A percentile compares a stretch with the other conserved stretches of the same genome.
phyloP scores from a whole-genome alignment of 2,329 filamentous ascomycete species.

The Berkeleyomyces rouxiae region DNA sequence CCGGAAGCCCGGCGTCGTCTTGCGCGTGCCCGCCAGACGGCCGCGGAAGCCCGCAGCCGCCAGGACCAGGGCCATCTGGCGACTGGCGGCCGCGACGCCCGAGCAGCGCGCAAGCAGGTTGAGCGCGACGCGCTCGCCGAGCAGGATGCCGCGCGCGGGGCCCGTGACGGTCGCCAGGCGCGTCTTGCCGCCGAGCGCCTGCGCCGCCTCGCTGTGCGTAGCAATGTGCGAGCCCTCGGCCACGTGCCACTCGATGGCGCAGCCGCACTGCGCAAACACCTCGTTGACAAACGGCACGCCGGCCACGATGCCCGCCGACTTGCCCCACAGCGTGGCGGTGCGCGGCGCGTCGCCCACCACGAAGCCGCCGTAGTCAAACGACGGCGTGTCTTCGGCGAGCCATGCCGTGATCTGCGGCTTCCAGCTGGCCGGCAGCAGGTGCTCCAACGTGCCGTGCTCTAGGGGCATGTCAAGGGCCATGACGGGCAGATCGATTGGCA shows the following conservation, averaged over 20 bases:
- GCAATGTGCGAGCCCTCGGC: slow-evolving; percentile 56
- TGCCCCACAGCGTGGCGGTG: slow-evolving; percentile 50
- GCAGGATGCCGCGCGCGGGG: slow-evolving; percentile 60
- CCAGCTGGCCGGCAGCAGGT: slow-evolving; percentile 74
- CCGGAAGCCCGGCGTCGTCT: slow-evolving; percentile 91
- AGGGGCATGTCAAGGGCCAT: slow-evolving; percentile 13
- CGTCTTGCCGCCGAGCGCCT: slow-evolving; percentile 27
- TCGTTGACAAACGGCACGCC: slow-evolving; percentile 92
- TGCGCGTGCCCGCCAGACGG: slow-evolving; percentile 81
- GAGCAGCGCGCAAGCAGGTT: slow-evolving; percentile 85
- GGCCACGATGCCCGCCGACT: slow-evolving; percentile 65
- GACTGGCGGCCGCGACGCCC: slow-evolving; percentile 62
- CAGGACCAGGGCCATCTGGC: slow-evolving; percentile 37
- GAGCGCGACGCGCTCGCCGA: slow-evolving; percentile 86
- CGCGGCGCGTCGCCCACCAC: slow-evolving; percentile 62
- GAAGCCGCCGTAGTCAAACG: slow-evolving; percentile 93
- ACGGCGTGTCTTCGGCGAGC: slow-evolving; percentile 92
- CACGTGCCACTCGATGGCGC: slow-evolving; percentile 78
- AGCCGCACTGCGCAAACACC: slow-evolving; percentile 77
- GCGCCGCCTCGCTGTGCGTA: slow-evolving; percentile 34
- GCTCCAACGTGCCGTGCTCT: slow-evolving; percentile 31
- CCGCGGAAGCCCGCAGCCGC: slow-evolving; percentile 58
- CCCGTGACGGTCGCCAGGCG: slow-evolving; percentile 69
- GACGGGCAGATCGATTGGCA: slow-evolving; percentile 10
- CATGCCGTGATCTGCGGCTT: slow-evolving; percentile 65